Conservation (phyloP, 768 basidiomycete genomes). For the Holtermanniella nyarrowii region DNA sequence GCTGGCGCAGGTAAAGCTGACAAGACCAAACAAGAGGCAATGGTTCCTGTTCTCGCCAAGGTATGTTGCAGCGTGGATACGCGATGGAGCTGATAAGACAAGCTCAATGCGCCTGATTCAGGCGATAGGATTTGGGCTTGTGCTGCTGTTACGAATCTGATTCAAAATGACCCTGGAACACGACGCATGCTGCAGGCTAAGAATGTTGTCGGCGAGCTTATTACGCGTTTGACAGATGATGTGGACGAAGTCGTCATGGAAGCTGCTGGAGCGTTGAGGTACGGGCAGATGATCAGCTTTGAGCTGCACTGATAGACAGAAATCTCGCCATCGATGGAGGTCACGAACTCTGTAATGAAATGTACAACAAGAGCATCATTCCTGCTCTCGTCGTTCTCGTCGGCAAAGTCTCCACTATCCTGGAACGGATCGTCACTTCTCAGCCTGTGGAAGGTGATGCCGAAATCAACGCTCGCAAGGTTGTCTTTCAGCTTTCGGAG, state of each 20-base stretch:
- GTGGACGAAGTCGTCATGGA: constrained; percentile 88
- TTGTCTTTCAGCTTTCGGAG: constrained; percentile 79
- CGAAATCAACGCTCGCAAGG: constrained; percentile 55
- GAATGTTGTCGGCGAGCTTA: constrained; percentile 76
- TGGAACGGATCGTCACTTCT: constrained; percentile 51
- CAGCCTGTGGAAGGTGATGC: constrained; percentile 41
- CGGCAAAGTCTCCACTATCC: constrained; percentile 52
- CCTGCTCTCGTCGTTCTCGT: constrained; percentile 43
- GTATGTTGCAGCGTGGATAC: constrained; percentile 59
- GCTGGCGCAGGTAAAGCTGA: constrained; percentile 51
- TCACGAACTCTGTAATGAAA: constrained; percentile 87
- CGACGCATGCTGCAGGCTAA: constrained; percentile 78
- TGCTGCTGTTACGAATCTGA: constrained; percentile 88
- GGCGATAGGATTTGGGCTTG: constrained; percentile 90
- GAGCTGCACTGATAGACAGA: constrained; percentile 42
- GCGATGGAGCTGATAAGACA: neutral
- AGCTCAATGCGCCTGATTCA: constrained; percentile 48
- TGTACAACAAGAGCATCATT: constrained; percentile 92
- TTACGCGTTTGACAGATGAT: constrained; percentile 73
- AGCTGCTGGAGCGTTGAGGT: constrained; percentile 80
- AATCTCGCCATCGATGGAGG: constrained; percentile 93
- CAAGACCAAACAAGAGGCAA: constrained; percentile 66
- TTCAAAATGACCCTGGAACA: constrained; percentile 89
- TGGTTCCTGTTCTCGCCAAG: constrained; percentile 84
- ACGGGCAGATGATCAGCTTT: constrained; percentile 24